A percentile compares a stretch with the other conserved stretches of the same genome.
phyloP scores from a whole-genome alignment of 1,139 yeast genomes.

The Candida tunisiensis region DNA sequence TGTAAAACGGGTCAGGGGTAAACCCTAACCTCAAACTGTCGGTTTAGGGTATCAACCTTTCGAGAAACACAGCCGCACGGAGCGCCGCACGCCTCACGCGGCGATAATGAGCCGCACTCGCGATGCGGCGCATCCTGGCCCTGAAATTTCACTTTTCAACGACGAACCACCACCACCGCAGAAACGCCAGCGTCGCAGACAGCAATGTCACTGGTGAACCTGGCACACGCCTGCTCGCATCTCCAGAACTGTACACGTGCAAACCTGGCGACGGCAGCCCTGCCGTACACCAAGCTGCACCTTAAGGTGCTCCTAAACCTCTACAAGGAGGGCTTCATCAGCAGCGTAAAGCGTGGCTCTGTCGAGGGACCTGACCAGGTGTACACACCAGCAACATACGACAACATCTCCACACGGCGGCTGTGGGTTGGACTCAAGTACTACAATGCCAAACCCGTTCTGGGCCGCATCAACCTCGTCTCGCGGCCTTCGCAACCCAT shows the following conservation, averaged over 20 bases:
- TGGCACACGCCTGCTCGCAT: slow-evolving; percentile 80
- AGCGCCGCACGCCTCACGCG: too few relatives aligned
- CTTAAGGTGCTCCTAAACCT: slow-evolving; percentile 70
- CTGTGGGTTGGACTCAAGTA: slow-evolving; percentile 89
- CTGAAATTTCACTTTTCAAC: too few relatives aligned
- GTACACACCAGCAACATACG: slow-evolving; percentile 72
- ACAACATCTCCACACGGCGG: slow-evolving; percentile 71
- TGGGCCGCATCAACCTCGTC: slow-evolving; percentile 53
- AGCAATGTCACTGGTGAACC: slow-evolving; percentile 65
- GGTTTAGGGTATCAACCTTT: too few relatives aligned
- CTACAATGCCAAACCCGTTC: slow-evolving; percentile 62
- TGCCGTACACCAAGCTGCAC: slow-evolving; percentile 75
- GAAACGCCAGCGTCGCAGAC: too few relatives aligned
- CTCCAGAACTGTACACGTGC: slow-evolving; percentile 77
- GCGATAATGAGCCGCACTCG: too few relatives aligned
- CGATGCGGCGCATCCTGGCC: too few relatives aligned
- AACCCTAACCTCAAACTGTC: too few relatives aligned
- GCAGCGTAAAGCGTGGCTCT: slow-evolving; percentile 79
- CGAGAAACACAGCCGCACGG: too few relatives aligned
- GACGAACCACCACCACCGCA: too few relatives aligned
- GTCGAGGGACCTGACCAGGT: slow-evolving; percentile 66
- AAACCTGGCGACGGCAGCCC: slow-evolving; percentile 53
- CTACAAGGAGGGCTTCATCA: slow-evolving; percentile 80
- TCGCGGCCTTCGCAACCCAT: slow-evolving; percentile 79
- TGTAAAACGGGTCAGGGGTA: too few relatives aligned